Conservation (phyloP, 306 rosid genomes). For the Prunus mume region DNA sequence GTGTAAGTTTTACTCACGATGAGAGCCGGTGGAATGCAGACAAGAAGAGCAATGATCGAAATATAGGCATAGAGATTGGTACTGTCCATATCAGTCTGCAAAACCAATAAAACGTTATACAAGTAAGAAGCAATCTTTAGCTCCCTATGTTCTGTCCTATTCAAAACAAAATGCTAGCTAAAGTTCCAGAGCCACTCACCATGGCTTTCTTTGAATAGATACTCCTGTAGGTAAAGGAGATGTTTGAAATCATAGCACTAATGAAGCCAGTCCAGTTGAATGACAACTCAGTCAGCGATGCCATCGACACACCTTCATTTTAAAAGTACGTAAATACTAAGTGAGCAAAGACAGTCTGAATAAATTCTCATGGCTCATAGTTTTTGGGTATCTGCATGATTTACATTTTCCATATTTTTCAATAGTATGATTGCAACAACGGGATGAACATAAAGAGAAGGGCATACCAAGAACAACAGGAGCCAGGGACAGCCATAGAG, state of each 20-base stretch:
- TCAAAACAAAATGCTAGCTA: constrained; percentile 5
- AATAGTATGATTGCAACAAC: not conserved
- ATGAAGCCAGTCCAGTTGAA: constrained; percentile 58
- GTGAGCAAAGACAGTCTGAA: not conserved
- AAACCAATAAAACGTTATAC: not conserved
- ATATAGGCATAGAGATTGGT: constrained; percentile 91
- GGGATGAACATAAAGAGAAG: not conserved
- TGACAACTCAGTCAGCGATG: constrained; percentile 58
- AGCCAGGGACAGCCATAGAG: constrained; percentile 50
- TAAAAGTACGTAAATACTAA: not conserved
- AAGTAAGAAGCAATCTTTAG: not conserved
- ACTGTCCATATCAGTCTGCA: constrained; percentile 97
- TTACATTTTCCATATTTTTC: not conserved
- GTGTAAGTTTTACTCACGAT: constrained; percentile 55
- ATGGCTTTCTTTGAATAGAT: constrained; percentile 91
- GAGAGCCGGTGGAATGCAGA: constrained; percentile 89
- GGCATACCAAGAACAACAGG: constrained; percentile 54
- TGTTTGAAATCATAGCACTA: constrained; percentile 63
- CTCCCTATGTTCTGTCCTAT: not conserved
- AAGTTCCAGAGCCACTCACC: constrained; percentile 44
- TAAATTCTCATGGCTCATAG: not conserved
- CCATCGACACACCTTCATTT: constrained; percentile 53
- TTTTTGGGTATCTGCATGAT: not conserved
- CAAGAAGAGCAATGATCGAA: constrained; percentile 83
- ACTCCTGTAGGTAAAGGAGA: constrained; percentile 60